Evolutionary conservation across 208 protist genomes (phyloP).

Genomic region (Acanthamoeba sp.): DNA sequence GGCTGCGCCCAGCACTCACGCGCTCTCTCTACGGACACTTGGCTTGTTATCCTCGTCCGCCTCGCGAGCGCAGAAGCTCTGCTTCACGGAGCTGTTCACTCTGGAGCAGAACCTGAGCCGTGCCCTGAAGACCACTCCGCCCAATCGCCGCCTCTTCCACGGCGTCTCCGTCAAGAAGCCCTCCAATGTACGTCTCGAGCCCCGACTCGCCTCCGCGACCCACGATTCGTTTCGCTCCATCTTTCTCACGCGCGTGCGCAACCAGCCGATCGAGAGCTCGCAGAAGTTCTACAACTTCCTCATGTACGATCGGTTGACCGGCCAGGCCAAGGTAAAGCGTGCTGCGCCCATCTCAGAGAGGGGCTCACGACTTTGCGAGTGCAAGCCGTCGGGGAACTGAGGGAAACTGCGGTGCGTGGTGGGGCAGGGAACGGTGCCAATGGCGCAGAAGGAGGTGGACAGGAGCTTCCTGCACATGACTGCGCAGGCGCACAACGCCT

Average conservation of each 20-base stretch:
- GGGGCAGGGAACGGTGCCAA: background rate
- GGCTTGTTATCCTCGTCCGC: no score
- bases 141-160: background rate
- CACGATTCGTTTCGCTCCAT: no score
- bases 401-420: no score
- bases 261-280: background rate
- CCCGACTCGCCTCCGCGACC: no score
- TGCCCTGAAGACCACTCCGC: background rate
- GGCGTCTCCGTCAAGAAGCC: constrained; percentile 1
- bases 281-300: constrained; percentile 9
- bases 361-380: background rate
- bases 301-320: background rate
- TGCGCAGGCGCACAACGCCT: background rate
- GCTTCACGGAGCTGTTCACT: background rate
- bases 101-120: background rate
- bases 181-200: background rate
- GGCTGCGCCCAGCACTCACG: no score
- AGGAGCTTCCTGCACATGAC: background rate
- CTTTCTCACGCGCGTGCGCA: no score
- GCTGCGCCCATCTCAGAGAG: no score
- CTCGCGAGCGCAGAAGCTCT: no score
- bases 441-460: constrained; percentile 47
- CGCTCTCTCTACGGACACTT: no score
- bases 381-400: no score
- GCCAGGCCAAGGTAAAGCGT: constrained; percentile 2